These are phyloP conservation scores for Alternaria viburni DNA, from an alignment of 2,329 filamentous ascomycete genomes.

Conservation along the genomic window DNA sequence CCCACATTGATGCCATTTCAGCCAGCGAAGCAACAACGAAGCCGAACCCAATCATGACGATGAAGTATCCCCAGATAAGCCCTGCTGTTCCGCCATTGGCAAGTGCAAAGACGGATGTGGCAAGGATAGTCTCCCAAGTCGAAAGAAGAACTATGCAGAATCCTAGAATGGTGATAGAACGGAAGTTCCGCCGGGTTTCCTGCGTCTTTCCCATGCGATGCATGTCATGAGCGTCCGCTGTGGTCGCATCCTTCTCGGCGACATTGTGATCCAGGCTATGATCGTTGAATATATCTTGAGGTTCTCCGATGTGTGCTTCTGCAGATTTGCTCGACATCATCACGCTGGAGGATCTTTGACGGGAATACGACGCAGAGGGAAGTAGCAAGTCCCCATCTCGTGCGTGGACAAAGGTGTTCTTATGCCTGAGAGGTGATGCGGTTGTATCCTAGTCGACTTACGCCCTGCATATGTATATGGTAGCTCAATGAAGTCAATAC, in stretches of 20 bases:
- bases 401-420: neutral
- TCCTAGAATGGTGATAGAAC: slow-evolving; percentile 20
- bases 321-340: neutral
- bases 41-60: slow-evolving; percentile 30
- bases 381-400: neutral
- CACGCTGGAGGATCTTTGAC: neutral
- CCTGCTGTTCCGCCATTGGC: slow-evolving; percentile 39
- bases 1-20: slow-evolving; percentile 47
- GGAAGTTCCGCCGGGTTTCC: slow-evolving; percentile 23
- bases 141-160: slow-evolving; percentile 29
- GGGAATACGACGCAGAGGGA: neutral
- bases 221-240: slow-evolving; percentile 27
- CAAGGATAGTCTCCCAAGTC: slow-evolving; percentile 28
- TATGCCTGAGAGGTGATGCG: neutral
- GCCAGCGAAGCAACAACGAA: slow-evolving; percentile 33
- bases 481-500: neutral
- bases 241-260: slow-evolving; percentile 22
- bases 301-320: neutral
- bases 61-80: slow-evolving; percentile 37
- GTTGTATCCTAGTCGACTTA: neutral
- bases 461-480: neutral
- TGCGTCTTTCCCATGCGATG: slow-evolving; percentile 33
- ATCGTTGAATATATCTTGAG: neutral
- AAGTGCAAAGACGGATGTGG: slow-evolving; percentile 22
- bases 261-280: neutral